These are phyloP conservation scores for Serpula lacrymans DNA, from an alignment of 768 basidiomycete species.

Conservation along the genomic window DNA sequence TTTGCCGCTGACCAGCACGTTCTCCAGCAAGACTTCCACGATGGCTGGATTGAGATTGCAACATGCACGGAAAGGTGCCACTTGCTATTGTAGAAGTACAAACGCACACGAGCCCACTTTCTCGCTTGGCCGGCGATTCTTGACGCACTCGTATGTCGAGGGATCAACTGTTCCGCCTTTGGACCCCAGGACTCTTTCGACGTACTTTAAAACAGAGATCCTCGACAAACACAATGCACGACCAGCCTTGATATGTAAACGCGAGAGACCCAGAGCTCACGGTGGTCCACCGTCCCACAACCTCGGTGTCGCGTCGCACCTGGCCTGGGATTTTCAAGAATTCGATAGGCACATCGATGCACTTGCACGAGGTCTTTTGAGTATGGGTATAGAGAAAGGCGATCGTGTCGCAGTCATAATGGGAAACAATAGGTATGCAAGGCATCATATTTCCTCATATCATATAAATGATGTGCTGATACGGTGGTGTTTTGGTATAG, in stretches of 20 bases:
- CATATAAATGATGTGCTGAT: neutral
- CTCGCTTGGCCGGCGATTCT: slow-evolving; percentile 20
- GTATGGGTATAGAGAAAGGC: slow-evolving; percentile 68
- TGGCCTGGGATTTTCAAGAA: slow-evolving; percentile 74
- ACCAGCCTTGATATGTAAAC: slow-evolving; percentile 63
- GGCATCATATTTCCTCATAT: neutral
- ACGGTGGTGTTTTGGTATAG: slow-evolving; percentile 32
- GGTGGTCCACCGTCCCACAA: slow-evolving; percentile 59
- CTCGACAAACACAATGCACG: slow-evolving; percentile 44
- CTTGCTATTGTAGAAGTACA: too few species aligned
- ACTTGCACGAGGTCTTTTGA: slow-evolving; percentile 65
- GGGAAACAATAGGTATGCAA: slow-evolving; percentile 76
- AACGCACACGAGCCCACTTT: too few species aligned
- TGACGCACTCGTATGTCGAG: slow-evolving; percentile 52
- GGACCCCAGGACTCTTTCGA: slow-evolving; percentile 50
- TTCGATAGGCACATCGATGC: slow-evolving; percentile 65
- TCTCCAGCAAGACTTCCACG: too few species aligned
- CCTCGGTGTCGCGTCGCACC: slow-evolving; percentile 42
- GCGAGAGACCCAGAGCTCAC: slow-evolving; percentile 55
- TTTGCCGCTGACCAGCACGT: too few species aligned
- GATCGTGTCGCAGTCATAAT: slow-evolving; percentile 79
- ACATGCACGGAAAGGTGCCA: too few species aligned
- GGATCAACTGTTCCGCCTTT: slow-evolving; percentile 58
- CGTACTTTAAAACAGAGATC: slow-evolving; percentile 60
- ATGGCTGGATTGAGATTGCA: too few species aligned